Percentiles rank a stretch among this genome's conserved stretches.
These are phyloP conservation scores for Dendrobium huoshanense DNA, from an alignment of 106 monocot species.

Conservation along the genomic window DNA sequence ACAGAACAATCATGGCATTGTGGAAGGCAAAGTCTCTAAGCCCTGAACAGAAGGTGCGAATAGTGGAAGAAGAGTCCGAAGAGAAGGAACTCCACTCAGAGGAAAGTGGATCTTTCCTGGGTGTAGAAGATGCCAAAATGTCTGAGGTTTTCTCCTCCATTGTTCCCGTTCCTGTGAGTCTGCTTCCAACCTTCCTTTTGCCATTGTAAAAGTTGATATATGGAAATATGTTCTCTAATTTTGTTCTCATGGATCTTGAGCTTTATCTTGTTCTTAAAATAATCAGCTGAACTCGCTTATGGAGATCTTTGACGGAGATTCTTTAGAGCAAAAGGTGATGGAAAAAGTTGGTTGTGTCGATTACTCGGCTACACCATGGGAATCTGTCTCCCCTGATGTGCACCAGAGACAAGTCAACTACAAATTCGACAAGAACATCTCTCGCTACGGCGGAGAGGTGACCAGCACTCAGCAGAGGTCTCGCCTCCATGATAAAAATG, in stretches of 20 bases:
- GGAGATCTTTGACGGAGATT: slow-evolving; percentile 58
- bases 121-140: slow-evolving; percentile 54
- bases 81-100: slow-evolving; percentile 31
- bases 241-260: background rate
- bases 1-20: slow-evolving; percentile 82
- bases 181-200: background rate
- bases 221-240: background rate
- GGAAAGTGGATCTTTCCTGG: slow-evolving; percentile 48
- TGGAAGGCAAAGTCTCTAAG: slow-evolving; percentile 73
- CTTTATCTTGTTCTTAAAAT: background rate
- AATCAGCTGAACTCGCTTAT: slow-evolving; percentile 48
- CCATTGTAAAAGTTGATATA: background rate
- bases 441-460: slow-evolving; percentile 49
- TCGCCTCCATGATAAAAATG: slow-evolving; percentile 40
- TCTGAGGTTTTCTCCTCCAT: slow-evolving; percentile 53
- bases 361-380: slow-evolving; percentile 55
- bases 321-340: slow-evolving; percentile 58
- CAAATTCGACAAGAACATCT: slow-evolving; percentile 50
- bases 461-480: slow-evolving; percentile 62
- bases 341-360: slow-evolving; percentile 58
- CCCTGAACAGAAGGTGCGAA: slow-evolving; percentile 63
- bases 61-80: slow-evolving; percentile 71
- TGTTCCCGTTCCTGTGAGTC: slow-evolving; percentile 45
- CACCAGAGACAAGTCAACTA: slow-evolving; percentile 55
- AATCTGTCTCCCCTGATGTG: slow-evolving; percentile 40